Conservation (phyloP, 2,329 filamentous ascomycete species). For the Drechslera avenae region DNA sequence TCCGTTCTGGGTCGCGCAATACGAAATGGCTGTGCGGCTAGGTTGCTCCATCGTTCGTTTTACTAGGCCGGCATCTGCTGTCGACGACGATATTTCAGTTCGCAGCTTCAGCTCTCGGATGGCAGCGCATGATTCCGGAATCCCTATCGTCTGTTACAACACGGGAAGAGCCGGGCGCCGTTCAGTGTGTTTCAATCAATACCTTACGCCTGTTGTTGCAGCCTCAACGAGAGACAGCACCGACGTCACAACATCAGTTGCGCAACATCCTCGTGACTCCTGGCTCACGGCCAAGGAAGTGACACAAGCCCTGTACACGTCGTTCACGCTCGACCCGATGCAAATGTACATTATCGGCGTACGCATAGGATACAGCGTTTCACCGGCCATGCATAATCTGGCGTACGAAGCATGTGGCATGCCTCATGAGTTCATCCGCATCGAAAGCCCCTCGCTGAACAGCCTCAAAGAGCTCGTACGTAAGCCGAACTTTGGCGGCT, state of each 20-base stretch:
- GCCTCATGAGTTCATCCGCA: slow-evolving; percentile 69
- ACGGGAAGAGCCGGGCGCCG: slow-evolving; percentile 66
- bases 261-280: slow-evolving; percentile 49
- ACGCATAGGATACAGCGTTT: slow-evolving; percentile 73
- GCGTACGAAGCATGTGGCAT: slow-evolving; percentile 71
- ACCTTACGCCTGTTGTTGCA: slow-evolving; percentile 66
- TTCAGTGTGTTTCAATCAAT: slow-evolving; percentile 69
- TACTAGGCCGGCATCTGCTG: slow-evolving; percentile 60
- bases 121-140: slow-evolving; percentile 49
- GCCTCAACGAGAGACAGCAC: slow-evolving; percentile 48
- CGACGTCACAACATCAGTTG: slow-evolving; percentile 1
- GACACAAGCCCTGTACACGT: slow-evolving; percentile 68
- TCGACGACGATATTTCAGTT: slow-evolving; percentile 69
- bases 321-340: slow-evolving; percentile 70
- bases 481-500: slow-evolving; percentile 72
- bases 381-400: slow-evolving; percentile 77
- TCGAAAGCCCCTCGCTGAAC: slow-evolving; percentile 66
- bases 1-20: slow-evolving; percentile 60
- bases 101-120: slow-evolving; percentile 60
- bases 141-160: slow-evolving; percentile 69
- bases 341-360: slow-evolving; percentile 76
- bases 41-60: slow-evolving; percentile 69
- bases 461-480: slow-evolving; percentile 68
- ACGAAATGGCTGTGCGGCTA: slow-evolving; percentile 61
- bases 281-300: slow-evolving; percentile 66